Percentiles rank a stretch among this genome's conserved stretches.
phyloP scores from a whole-genome alignment of 179 eudicot species.

The Pouteria campechiana region DNA sequence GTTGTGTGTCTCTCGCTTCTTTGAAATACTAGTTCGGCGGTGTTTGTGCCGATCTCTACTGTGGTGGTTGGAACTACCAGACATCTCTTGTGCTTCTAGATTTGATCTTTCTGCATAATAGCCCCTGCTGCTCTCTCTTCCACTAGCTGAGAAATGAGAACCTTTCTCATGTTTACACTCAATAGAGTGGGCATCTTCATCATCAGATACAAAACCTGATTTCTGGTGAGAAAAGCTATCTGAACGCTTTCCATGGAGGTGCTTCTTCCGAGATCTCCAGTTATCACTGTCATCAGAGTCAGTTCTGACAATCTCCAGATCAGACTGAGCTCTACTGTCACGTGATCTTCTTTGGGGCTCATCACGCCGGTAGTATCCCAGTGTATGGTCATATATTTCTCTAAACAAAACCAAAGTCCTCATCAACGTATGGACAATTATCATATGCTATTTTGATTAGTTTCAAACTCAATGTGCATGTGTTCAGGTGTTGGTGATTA shows the following conservation, averaged over 20 bases:
- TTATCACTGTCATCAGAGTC: slow-evolving; percentile 15
- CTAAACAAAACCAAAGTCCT: no score
- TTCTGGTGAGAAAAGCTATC: no score
- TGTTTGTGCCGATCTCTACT: slow-evolving; percentile 13
- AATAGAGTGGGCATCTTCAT: slow-evolving; percentile 3
- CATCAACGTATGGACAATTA: no score
- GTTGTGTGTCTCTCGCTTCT: slow-evolving; percentile 11
- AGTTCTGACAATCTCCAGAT: slow-evolving; percentile 11
- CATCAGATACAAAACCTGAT: no score
- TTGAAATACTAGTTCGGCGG: slow-evolving; percentile 10
- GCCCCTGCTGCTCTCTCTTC: slow-evolving; percentile 10
- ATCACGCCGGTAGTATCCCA: neutral
- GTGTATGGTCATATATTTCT: no score
- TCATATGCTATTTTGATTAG: no score
- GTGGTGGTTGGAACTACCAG: slow-evolving; percentile 7
- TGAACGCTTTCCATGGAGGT: slow-evolving; percentile 9
- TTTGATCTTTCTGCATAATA: slow-evolving; percentile 20
- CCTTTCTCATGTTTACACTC: slow-evolving; percentile 14
- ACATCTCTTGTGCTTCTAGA: slow-evolving; percentile 13
- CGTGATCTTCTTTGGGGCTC: slow-evolving; percentile 11
- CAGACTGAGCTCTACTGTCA: slow-evolving; percentile 5
- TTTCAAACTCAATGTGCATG: no score
- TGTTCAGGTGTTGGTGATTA: no score
- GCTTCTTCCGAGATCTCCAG: slow-evolving; percentile 4
- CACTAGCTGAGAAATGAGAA: slow-evolving; percentile 8